Evolutionary conservation across 2,329 filamentous ascomycete species (phyloP), one percentile per base, ranked within the genome.

Genomic region (Alternaria conjuncta): DNA sequence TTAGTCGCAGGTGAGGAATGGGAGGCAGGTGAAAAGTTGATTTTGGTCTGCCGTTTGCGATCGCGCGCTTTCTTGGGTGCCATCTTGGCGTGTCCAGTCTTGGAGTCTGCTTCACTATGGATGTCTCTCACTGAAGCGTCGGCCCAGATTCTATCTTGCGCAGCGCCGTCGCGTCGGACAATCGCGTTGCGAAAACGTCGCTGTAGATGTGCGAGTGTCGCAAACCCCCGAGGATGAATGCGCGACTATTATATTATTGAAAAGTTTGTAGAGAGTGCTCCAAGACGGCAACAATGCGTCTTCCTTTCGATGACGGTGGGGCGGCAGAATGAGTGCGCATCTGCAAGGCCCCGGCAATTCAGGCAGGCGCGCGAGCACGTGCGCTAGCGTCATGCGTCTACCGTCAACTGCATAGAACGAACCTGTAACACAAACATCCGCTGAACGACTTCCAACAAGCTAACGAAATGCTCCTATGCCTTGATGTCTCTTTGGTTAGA

Each of bases 11-110:
- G 79, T 6, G 81, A 82, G 0, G 80, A 80, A 12, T 81, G 79
- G 8, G 80, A 73, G 5, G 82, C 62, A 5, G 82, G 79, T 1
- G 80, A 82, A 71, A 84, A 84, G 53, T 73, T 77, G 20, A 85
- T 72, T 25, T 80, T 80, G 8, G 79, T 78, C 64, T 85, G 83
- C 43, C 78, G 77, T 64, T 73, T 75, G 49, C 69, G 72, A 20
- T 68, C 64, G 49, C 65, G 66, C 32, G 63, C 26, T 28, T 73
- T 70, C 61, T 72, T 77, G 12, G 69, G 67, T 46, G 70, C 64
- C 75, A 76, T 78, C 9, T n/a, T 64, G 6, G 26, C 20, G 11
- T 32, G 54, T 41, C 13, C n/a, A 28, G 47, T 44, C n/a, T 26
- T 20, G 6, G 21, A 58, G 36, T 51, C 43, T 46, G 9, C 28